Evolutionary conservation across 352 stramenopile species (phyloP), one percentile per base, ranked within the genome.

Genomic region (Pythium biforme): DNA sequence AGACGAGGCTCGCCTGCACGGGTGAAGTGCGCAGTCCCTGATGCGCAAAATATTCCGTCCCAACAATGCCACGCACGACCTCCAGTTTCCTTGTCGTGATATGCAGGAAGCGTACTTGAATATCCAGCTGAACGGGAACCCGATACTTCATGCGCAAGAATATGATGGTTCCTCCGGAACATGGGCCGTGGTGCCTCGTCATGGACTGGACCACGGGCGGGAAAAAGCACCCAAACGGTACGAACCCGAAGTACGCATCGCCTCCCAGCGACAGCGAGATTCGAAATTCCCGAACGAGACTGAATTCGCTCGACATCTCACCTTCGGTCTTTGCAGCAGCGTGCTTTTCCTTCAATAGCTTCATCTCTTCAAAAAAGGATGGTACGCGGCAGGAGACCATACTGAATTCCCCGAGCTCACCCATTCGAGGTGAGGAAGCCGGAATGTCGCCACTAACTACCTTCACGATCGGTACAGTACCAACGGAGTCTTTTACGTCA

Each of bases 101-200:
- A 0, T 76, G 76, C 2, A 74, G 67, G 22, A 91, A 91, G 19
- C 80, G 73, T 3, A 93, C 72, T 12, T 80, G 69, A 3, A 92
- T 74, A 6, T 65, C 61, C 0, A 90, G 45, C 1, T 63, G 39
- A 3, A 57, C 50, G 11, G 84, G 82, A 11, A 93, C 76, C 34
- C 82, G 85, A 60, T 88, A 75, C 49, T 90, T 91, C 82, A 93
- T 89, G 3, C 75, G 75, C 31, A 93, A 64, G 26, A 67, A 67
- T 9, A 93, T 53, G 20, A 70, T 64, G 0, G 78, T 92, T 3
- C 81, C 84, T 23, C 84, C 84, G 0, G 80, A 77, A 11, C 66
- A 64, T 6, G 84, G 84, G 0, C 84, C 84, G 46, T 90, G 84
- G 45, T 93, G 84, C n/a, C 80, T 69, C 1, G 76, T 83, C 25